These are phyloP conservation scores for Cephalotrichum gorgonifer DNA, from an alignment of 2,329 filamentous ascomycete species.

Conservation along the genomic window DNA sequence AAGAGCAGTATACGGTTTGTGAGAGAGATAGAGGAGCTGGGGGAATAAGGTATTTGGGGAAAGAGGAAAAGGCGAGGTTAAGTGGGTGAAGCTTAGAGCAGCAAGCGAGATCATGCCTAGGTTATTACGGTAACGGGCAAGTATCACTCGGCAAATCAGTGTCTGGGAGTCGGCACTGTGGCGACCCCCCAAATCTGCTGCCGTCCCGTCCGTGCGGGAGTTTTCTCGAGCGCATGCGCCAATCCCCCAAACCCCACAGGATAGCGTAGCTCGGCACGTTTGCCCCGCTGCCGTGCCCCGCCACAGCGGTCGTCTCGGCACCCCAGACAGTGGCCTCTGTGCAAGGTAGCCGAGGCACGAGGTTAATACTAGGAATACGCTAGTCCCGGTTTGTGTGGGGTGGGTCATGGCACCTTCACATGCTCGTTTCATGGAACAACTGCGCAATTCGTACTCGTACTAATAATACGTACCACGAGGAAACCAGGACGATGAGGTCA, in stretches of 20 bases:
- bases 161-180: background rate
- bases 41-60: background rate
- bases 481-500: constrained; percentile 1
- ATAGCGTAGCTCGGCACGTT: background rate
- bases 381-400: background rate
- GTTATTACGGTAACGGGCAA: constrained; percentile 1
- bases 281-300: background rate
- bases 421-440: too few species aligned
- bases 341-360: constrained; percentile 4
- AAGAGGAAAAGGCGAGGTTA: background rate
- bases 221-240: too few species aligned
- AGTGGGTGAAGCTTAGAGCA: background rate
- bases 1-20: background rate
- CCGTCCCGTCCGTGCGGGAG: background rate
- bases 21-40: background rate
- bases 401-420: constrained; percentile 1
- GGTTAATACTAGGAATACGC: background rate
- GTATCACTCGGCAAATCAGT: background rate
- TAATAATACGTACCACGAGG: too few species aligned
- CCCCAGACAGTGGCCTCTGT: background rate
- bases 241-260: background rate
- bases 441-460: too few species aligned
- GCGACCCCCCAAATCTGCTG: background rate
- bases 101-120: too few species aligned
- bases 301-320: background rate